Percentiles rank a stretch among this genome's conserved stretches.
These are phyloP conservation scores for Meredithiella fracta DNA, from an alignment of 2,329 filamentous ascomycete genomes.

Conservation along the genomic window DNA sequence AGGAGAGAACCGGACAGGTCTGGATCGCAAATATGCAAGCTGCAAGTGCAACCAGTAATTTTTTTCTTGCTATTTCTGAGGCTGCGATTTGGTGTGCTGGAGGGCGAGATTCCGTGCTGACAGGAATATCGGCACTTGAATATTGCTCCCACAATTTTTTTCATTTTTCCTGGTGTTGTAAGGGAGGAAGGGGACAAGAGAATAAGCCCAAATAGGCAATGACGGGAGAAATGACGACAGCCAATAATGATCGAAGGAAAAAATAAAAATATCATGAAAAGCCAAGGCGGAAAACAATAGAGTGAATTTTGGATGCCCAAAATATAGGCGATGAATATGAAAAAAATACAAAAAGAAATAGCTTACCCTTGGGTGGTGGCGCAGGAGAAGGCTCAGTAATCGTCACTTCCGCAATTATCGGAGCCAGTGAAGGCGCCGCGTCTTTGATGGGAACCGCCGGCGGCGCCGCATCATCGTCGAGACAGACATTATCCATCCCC, in stretches of 20 bases:
- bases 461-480: conserved; percentile 38
- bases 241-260: too few relatives aligned
- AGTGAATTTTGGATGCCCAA: background rate
- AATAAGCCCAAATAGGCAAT: background rate
- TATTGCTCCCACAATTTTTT: background rate
- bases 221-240: background rate
- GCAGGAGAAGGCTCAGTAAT: conserved; percentile 4
- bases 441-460: conserved; percentile 11
- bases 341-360: background rate
- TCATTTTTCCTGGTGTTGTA: background rate
- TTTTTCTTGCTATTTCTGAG: background rate
- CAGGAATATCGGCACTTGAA: too few relatives aligned
- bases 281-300: background rate
- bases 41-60: background rate
- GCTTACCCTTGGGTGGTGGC: conserved; percentile 12
- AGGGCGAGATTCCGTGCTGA: too few relatives aligned
- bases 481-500: conserved; percentile 44
- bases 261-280: background rate
- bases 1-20: background rate
- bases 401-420: background rate
- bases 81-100: background rate
- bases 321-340: background rate
- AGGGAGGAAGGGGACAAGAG: background rate
- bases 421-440: background rate
- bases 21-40: background rate